phyloP scores from a whole-genome alignment of 352 stramenopile genomes.

The Globisporangium cystogenes region DNA sequence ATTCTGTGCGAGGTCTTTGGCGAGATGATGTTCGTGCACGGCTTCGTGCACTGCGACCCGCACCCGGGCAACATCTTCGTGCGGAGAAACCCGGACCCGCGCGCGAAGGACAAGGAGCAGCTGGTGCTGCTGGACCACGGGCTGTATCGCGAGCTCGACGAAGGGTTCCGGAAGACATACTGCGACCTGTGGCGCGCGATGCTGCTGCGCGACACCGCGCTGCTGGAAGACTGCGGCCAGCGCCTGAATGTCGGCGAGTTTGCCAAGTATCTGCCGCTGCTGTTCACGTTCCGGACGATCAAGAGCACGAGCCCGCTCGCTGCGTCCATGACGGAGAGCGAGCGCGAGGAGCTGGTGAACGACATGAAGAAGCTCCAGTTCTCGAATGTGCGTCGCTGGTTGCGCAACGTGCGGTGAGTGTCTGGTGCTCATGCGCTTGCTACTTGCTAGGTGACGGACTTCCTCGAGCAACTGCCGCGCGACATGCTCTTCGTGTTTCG shows the following conservation, averaged over 20 bases:
- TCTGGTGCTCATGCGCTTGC: too few relatives aligned
- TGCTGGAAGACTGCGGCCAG: constrained; percentile 58
- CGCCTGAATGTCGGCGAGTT: constrained; percentile 53
- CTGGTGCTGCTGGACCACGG: constrained; percentile 97
- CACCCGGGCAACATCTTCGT: constrained; percentile 95
- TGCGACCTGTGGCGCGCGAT: constrained; percentile 94
- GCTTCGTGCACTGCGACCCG: constrained; percentile 96
- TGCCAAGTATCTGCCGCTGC: constrained; percentile 68
- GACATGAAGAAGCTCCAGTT: constrained; percentile 64
- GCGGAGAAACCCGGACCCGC: constrained; percentile 42
- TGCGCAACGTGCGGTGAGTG: too few relatives aligned
- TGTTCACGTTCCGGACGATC: constrained; percentile 86
- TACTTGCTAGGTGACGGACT: constrained; percentile 50
- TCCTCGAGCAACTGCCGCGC: constrained; percentile 80
- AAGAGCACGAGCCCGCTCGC: constrained; percentile 53
- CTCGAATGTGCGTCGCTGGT: constrained; percentile 47
- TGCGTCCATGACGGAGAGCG: constrained; percentile 55
- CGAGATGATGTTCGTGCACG: constrained; percentile 93
- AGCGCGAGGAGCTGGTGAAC: constrained; percentile 51
- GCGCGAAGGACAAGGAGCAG: constrained; percentile 60
- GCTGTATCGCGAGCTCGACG: constrained; percentile 93
- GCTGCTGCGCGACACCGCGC: constrained; percentile 84
- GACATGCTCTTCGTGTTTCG: constrained; percentile 91
- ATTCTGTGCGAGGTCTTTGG: constrained; percentile 92
- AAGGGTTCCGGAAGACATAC: constrained; percentile 92